Conservation (phyloP, 75 land plant genomes). For the Chamaecyparis obtusa region DNA sequence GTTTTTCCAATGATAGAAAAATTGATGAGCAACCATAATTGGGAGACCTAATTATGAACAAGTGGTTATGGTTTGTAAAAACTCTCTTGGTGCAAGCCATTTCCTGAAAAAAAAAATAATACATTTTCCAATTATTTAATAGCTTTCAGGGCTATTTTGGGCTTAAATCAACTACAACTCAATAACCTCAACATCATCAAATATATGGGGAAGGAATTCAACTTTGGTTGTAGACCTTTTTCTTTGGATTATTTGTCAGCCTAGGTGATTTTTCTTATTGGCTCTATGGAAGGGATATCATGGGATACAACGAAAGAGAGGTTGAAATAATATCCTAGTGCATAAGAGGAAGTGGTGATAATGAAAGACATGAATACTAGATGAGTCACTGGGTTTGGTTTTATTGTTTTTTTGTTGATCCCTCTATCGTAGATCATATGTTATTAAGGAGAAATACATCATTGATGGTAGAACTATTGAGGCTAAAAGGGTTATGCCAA, state of each 20-base stretch:
- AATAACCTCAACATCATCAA: slow-evolving; percentile 91
- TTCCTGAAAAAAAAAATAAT: slow-evolving; percentile 95
- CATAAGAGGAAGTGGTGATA: too few species aligned
- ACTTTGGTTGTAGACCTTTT: slow-evolving; percentile 80
- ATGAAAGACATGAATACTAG: too few species aligned
- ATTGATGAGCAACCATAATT: too few species aligned
- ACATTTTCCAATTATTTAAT: slow-evolving; percentile 89
- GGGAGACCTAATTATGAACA: slow-evolving; percentile 20
- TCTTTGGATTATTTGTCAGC: slow-evolving; percentile 70
- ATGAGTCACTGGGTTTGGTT: too few species aligned
- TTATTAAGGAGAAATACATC: too few species aligned
- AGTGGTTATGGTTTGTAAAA: slow-evolving; percentile 93
- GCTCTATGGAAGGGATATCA: slow-evolving; percentile 72
- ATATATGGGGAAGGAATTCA: slow-evolving; percentile 90
- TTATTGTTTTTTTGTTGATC: too few species aligned
- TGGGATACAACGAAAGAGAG: slow-evolving; percentile 91
- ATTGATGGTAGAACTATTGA: too few species aligned
- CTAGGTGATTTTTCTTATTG: slow-evolving; percentile 67
- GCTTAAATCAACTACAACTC: slow-evolving; percentile 78
- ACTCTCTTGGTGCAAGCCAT: slow-evolving; percentile 95
- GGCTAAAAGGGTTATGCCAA: too few species aligned
- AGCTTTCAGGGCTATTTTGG: slow-evolving; percentile 73
- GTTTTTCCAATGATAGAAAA: too few species aligned
- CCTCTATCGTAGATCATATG: too few species aligned
- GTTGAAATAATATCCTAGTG: too few species aligned